Base-by-base conservation (phyloP, 2,329 filamentous ascomycete species). In the Didymella glomerata region DNA sequence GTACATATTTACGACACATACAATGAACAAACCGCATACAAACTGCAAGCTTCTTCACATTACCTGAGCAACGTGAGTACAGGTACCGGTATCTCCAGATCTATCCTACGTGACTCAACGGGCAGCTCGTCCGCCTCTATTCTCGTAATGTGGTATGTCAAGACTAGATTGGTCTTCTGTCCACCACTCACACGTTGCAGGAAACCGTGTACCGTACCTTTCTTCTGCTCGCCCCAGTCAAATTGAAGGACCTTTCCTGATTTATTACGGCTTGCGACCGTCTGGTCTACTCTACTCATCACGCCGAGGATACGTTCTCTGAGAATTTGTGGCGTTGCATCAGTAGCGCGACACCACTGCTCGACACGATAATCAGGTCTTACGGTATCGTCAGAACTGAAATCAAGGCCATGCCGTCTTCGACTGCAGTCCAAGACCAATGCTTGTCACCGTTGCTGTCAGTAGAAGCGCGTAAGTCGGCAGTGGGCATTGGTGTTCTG, bases 1-100 rank as follows among this genome's bases (percentile, higher is more conserved):
- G 40, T 54, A 54, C 34, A 59, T 54, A 50, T 16, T 54, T 46
- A 54, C 11, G 13, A 47, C 32, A 36, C 34, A 48, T 40, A 22
- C 10, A 46, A 44, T 27, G n/a, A 53, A 6, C 16, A 20, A 49
- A 49, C 20, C n/a, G 16, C n/a, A 20, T 20, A 20, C 10, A 47
- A n/a, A 14, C 14, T 3, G 34, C 16, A 22, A 32, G 8, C 18
- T 18, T 27, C 18, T 24, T 32, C 30, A 36, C 14, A 3, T 24
- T n/a, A 34, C 13, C 28, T 30, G 14, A 47, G 18, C 10, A 25
- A 36, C 10, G 30, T n/a, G 20, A 22, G 20, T 7, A 36, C 18
- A 18, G 14, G 18, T 7, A 18, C 16, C 9, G 20, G 28, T 14
- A 24, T 20, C 18, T 22, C 28, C 13, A 47, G 3, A 3, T 14